phyloP scores from a whole-genome alignment of 306 rosid genomes.

The Lathyrus oleraceus region DNA sequence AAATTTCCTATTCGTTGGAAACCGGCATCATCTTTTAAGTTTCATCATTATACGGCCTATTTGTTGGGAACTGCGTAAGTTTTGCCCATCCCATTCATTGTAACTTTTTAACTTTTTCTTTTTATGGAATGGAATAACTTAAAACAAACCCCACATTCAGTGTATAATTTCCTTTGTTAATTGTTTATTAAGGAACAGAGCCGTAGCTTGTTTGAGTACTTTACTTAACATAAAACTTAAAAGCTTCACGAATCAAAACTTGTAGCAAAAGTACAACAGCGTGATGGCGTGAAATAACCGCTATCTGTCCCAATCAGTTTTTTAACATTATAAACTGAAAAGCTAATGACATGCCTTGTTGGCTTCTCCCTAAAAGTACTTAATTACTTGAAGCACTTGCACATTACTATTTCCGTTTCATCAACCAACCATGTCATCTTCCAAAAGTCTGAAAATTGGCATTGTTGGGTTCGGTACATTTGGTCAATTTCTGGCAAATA shows the following conservation, averaged over 20 bases:
- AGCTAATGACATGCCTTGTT: background rate
- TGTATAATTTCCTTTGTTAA: background rate
- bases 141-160: no score
- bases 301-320: background rate
- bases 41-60: no score
- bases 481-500: constrained; percentile 59
- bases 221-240: background rate
- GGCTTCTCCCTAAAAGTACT: background rate
- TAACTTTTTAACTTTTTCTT: no score
- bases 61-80: no score
- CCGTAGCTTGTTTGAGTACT: background rate
- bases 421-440: constrained; percentile 26
- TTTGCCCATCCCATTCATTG: no score
- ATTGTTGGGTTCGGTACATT: constrained; percentile 62
- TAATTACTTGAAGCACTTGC: background rate
- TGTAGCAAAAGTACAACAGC: background rate
- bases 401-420: background rate
- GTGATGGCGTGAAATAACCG: constrained; percentile 3
- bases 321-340: background rate
- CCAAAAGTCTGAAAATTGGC: constrained; percentile 50
- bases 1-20: no score
- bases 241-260: background rate
- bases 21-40: no score
- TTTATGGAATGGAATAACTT: no score
- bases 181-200: no score